phyloP scores from a whole-genome alignment of 164 flowering plant species.

The Pachysandra terminalis region DNA sequence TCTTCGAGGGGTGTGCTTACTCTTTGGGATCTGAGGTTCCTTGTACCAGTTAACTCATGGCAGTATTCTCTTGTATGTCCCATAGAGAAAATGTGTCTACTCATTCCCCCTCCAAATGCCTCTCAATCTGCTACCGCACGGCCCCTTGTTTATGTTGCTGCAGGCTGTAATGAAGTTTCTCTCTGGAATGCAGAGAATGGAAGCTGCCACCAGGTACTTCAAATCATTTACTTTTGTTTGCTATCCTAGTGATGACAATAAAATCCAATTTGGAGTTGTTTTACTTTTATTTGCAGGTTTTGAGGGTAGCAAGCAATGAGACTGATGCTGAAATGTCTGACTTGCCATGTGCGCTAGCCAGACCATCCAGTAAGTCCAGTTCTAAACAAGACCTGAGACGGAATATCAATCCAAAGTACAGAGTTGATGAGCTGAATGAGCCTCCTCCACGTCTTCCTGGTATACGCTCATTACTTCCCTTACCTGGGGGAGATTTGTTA shows the following conservation, averaged over 20 bases:
- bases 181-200: slow-evolving; percentile 99
- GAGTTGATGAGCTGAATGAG: slow-evolving; percentile 82
- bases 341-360: slow-evolving; percentile 76
- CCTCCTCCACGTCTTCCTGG: slow-evolving; percentile 85
- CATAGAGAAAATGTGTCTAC: slow-evolving; percentile 83
- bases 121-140: slow-evolving; percentile 53
- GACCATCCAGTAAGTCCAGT: slow-evolving; percentile 53
- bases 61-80: slow-evolving; percentile 70
- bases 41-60: slow-evolving; percentile 92
- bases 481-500: slow-evolving; percentile 93
- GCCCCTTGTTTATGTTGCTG: slow-evolving; percentile 96
- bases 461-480: slow-evolving; percentile 83
- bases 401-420: slow-evolving; percentile 59
- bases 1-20: slow-evolving; percentile 96
- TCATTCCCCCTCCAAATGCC: slow-evolving; percentile 60
- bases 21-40: slow-evolving; percentile 96
- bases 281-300: slow-evolving; percentile 47
- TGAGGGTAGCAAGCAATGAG: slow-evolving; percentile 60
- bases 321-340: slow-evolving; percentile 58
- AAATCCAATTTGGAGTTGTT: background rate
- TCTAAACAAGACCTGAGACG: slow-evolving; percentile 51
- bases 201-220: slow-evolving; percentile 91
- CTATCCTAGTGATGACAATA: background rate
- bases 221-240: background rate
- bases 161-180: slow-evolving; percentile 93